Conservation (phyloP, 2,329 filamentous ascomycete species). For the Trichoderma lentiforme region DNA sequence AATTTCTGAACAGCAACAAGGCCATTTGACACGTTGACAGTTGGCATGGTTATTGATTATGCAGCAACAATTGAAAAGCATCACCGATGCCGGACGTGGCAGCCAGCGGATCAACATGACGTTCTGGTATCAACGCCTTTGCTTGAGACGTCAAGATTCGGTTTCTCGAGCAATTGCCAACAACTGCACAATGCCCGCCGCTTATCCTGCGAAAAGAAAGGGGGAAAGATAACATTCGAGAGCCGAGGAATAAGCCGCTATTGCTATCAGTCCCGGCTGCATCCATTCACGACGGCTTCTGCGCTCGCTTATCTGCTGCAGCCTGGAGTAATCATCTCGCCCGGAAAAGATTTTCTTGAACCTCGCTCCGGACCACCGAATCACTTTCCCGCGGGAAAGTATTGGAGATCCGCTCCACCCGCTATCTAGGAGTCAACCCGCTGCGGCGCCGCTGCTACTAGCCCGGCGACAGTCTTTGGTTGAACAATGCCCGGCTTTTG, state of each 20-base stretch:
- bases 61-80: background rate
- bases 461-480: background rate
- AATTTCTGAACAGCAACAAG: background rate
- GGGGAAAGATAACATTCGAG: background rate
- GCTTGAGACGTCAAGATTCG: background rate
- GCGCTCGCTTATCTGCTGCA: background rate
- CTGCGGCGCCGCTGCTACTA: conserved; percentile 4
- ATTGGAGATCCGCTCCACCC: background rate
- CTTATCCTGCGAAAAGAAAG: background rate
- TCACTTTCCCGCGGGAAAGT: conserved; percentile 11
- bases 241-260: background rate
- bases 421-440: background rate
- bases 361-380: background rate
- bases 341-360: background rate
- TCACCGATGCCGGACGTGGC: background rate
- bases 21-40: background rate
- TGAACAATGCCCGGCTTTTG: background rate
- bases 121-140: background rate
- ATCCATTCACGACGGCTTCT: background rate
- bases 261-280: background rate
- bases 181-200: background rate
- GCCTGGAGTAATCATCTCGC: background rate
- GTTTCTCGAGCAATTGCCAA: background rate
- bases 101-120: background rate
- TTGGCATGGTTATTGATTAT: background rate